Conservation (phyloP, 176 grass and related monocot genomes). For the Musa beccarii region DNA sequence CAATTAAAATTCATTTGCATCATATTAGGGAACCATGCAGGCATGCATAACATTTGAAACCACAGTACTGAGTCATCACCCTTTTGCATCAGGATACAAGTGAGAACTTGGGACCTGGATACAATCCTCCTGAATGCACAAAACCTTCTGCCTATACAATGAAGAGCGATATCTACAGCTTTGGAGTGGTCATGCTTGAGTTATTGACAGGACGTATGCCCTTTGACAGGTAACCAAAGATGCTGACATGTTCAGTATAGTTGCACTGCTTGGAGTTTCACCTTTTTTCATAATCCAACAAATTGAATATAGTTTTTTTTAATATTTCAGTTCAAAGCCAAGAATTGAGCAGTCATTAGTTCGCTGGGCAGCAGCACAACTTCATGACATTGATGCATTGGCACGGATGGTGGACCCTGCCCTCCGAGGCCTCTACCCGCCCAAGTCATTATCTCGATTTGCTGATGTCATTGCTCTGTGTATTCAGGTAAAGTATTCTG, state of each 20-base stretch:
- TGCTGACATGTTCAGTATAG: background rate
- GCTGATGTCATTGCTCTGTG: conserved; percentile 60
- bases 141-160: conserved; percentile 46
- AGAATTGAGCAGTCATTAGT: conserved; percentile 50
- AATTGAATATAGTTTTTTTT: conserved; percentile 1
- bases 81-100: conserved; percentile 44
- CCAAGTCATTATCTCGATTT: conserved; percentile 68
- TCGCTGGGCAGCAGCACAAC: conserved; percentile 53
- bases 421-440: conserved; percentile 71
- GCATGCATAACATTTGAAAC: background rate
- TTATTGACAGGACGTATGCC: conserved; percentile 74
- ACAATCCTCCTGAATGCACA: conserved; percentile 59
- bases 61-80: background rate
- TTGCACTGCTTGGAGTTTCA: too few relatives aligned
- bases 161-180: conserved; percentile 87
- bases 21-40: background rate
- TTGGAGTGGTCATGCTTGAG: conserved; percentile 79
- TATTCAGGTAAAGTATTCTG: conserved; percentile 41
- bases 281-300: background rate
- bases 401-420: conserved; percentile 59
- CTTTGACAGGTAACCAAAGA: conserved; percentile 47
- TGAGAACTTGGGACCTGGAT: conserved; percentile 70
- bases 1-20: background rate
- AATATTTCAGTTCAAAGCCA: conserved; percentile 49
- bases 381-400: conserved; percentile 56